A percentile compares a stretch with the other conserved stretches of the same genome.
phyloP scores from a whole-genome alignment of 192 early-diverging fungal species.

The Mortierella hygrophila region DNA sequence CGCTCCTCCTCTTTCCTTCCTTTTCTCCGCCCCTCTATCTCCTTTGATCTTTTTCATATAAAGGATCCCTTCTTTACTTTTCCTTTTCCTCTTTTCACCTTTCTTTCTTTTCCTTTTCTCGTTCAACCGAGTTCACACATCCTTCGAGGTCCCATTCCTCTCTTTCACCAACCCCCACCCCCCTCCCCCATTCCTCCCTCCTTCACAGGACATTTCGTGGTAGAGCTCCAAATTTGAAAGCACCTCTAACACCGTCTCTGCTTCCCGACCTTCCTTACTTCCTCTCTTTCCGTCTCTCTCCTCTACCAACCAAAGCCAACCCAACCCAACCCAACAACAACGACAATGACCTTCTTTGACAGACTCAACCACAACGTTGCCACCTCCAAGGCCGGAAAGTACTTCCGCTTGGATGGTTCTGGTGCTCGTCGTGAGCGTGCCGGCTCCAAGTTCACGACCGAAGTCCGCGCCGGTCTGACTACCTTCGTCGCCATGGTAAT shows the following conservation, averaged over 20 bases:
- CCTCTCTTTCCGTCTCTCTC: background rate
- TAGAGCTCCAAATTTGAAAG: constrained; percentile 50
- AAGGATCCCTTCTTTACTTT: background rate
- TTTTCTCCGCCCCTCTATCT: background rate
- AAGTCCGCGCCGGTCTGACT: constrained; percentile 73
- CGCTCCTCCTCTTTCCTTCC: background rate
- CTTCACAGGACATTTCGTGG: constrained; percentile 8
- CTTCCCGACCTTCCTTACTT: background rate
- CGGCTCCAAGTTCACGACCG: constrained; percentile 74
- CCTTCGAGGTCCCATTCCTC: constrained; percentile 19
- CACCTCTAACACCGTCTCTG: constrained; percentile 23
- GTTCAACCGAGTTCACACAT: background rate
- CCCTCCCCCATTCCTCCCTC: background rate
- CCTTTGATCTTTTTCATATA: background rate
- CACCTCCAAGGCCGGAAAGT: constrained; percentile 68
- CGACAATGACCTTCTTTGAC: constrained; percentile 33
- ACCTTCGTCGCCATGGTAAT: constrained; percentile 80
- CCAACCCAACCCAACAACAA: background rate
- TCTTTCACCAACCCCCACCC: background rate
- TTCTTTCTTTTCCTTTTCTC: background rate
- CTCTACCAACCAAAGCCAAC: background rate
- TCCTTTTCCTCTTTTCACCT: background rate
- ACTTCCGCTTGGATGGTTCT: constrained; percentile 65
- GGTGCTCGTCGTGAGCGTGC: constrained; percentile 62
- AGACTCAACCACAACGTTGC: constrained; percentile 41